Base-by-base conservation (phyloP, 768 basidiomycete species). In the Obba rivulosa region DNA sequence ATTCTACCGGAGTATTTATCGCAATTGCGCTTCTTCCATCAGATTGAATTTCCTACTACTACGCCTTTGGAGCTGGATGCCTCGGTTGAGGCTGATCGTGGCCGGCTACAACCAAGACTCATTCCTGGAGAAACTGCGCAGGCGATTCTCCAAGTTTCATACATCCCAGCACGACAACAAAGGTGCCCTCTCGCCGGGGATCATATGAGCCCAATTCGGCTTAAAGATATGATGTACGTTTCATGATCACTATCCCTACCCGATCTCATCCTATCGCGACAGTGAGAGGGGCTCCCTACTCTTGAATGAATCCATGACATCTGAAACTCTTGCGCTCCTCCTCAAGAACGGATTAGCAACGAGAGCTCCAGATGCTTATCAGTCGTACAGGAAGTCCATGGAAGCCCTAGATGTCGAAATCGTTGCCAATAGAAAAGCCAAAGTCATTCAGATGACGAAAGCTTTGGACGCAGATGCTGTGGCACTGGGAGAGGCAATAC, bases 111-210 rank as follows among this genome's bases (percentile, higher is more conserved):
- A 1, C 48, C 52, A 2, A 23, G 31, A 8, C 42, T 57, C 21
- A 24, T 57, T 7, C 14, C 23, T 4, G 59, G 59, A 1, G 59
- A 61, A 41, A 48, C 45, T 2, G 13, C 34, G 21, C 59, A 61
- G 39, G 59, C 49, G 3, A 28, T 61, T 18, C 24, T 59, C n/a
- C 52, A 51, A 0, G 31, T 23, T 1, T n/a, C 31, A 4, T 51
- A 49, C 31, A 7, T 54, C 13, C 45, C 39, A 2, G 45, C 23
- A 13, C 28, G 18, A 20, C 9, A 25, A 22, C 44, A 16, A 13
- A 13, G 5, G 5, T 13, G 13, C 5, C 28, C 28, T 5, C 28
- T 13, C 28, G 13, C 28, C 5, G 28, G 13, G 5, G 28, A 31
- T 5, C 28, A 5, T 31, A 31, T 31, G 28, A 7, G 28, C 7